Conservation (phyloP, 352 stramenopile genomes). For the Phytophthora capsici region DNA sequence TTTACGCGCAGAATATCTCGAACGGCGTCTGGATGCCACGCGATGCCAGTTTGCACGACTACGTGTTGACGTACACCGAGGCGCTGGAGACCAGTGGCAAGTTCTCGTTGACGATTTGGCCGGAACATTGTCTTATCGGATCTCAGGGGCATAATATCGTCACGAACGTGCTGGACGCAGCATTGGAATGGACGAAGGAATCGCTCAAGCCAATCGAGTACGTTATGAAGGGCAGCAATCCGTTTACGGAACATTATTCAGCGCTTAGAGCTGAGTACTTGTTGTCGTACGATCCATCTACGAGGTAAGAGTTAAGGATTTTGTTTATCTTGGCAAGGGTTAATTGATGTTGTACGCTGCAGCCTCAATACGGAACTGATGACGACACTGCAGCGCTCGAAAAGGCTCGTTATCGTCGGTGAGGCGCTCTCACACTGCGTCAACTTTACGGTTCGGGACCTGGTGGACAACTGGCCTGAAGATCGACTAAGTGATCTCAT, state of each 20-base stretch:
- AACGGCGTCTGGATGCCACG: constrained; percentile 46
- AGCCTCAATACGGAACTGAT: constrained; percentile 88
- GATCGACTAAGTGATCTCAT: constrained; percentile 61
- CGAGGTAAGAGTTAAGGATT: constrained; percentile 27
- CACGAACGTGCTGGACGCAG: constrained; percentile 67
- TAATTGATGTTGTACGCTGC: not conserved
- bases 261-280: constrained; percentile 91
- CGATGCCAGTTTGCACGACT: constrained; percentile 63
- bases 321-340: not conserved
- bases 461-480: constrained; percentile 80
- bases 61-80: constrained; percentile 86
- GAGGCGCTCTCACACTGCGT: constrained; percentile 96
- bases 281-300: constrained; percentile 58
- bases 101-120: constrained; percentile 94
- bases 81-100: constrained; percentile 79
- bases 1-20: constrained; percentile 69
- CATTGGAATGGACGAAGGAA: constrained; percentile 37
- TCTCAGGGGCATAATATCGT: constrained; percentile 87
- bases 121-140: constrained; percentile 95
- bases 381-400: constrained; percentile 71
- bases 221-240: not conserved
- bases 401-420: constrained; percentile 89
- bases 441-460: constrained; percentile 93
- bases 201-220: not conserved
- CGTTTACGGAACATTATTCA: constrained; percentile 80